Percentiles rank a stretch among this genome's conserved stretches.
Evolutionary conservation across 192 early-diverging fungal species (phyloP).

Genomic region (Gaertneriomyces sp.): DNA sequence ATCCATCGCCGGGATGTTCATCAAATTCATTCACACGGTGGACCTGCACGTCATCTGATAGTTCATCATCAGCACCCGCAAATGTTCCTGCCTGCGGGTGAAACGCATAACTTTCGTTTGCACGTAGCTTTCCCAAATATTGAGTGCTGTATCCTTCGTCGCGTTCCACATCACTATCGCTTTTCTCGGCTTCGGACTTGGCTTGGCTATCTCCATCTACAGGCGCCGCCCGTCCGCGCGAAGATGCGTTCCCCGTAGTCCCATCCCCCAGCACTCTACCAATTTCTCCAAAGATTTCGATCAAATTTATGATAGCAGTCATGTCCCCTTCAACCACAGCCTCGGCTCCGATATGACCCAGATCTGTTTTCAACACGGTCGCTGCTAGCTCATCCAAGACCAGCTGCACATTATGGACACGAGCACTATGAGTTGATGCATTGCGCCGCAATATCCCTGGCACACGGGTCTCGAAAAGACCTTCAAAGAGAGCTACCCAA

Average conservation of each 20-base stretch:
- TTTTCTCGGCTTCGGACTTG: not conserved
- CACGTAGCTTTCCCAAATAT: not conserved
- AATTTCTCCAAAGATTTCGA: conserved; percentile 26
- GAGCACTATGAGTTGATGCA: conserved; percentile 2
- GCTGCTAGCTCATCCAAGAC: conserved; percentile 13
- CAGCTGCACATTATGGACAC: conserved; percentile 18
- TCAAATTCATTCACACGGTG: too few species aligned
- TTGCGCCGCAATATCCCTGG: not conserved
- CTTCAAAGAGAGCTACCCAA: conserved; percentile 35
- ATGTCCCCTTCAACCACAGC: conserved; percentile 11
- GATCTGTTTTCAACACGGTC: conserved; percentile 15
- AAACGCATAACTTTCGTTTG: too few species aligned
- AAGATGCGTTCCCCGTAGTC: too few species aligned
- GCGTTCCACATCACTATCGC: not conserved
- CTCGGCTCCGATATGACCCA: conserved; percentile 23
- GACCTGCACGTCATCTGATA: too few species aligned
- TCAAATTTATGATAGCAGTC: conserved; percentile 6
- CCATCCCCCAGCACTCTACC: conserved; percentile 1
- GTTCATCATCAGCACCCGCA: too few species aligned
- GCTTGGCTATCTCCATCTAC: too few species aligned
- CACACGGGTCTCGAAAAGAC: conserved; percentile 25
- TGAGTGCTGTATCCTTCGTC: conserved; percentile 2
- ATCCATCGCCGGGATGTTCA: too few species aligned
- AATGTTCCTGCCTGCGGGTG: too few species aligned
- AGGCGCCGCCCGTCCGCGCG: too few species aligned